Evolutionary conservation across 2,329 filamentous ascomycete genomes (phyloP), one percentile per base, ranked within the genome.

Genomic region (Fonsecaea monophora): DNA sequence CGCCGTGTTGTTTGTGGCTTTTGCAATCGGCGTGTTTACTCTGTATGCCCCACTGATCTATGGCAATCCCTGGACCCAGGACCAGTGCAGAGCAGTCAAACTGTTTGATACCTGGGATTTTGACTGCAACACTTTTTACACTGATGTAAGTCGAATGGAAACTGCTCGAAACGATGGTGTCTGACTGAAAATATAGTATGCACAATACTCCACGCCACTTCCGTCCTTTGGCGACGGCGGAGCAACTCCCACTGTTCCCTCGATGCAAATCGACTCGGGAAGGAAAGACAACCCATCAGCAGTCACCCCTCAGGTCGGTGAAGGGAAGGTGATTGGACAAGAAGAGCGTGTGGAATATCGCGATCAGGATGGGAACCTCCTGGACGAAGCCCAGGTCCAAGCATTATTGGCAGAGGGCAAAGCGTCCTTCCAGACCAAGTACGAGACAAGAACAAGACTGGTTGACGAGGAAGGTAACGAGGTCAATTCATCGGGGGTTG

Each of bases 111-210:
- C 88, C 1, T 99, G 95, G 95, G 95, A 99, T 78, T 99, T 94
- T 86, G 95, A 99, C 79, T 99, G 95, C 86, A 97, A 96, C 79
- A 94, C 87, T 67, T 99, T 99, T 83, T 84, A 90, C 73, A 89
- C 89, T 71, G 89, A 88, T 77, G 94, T 97, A 89, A 91, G 92
- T 90, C 68, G 34, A 69, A 73, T 50, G 25, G 18, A n/a, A 15
- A 30, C 15, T 13, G 30, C 25, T 12, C 8, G 15, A 37, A 1
- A 13, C 13, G 21, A 12, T 18, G 48, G 35, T 25, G 34, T 18
- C 64, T 69, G 60, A 72, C 64, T 34, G n/a, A 54, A 18, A 37
- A 25, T 25, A 55, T 54, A 79, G 76, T 78, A 77, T 67, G 75
- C 76, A 53, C 72, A 78, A 71, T 78, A 79, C 66, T 73, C 74